Percentiles rank a stretch among this genome's conserved stretches.
phyloP scores from a whole-genome alignment of 495 filamentous ascomycete species.

The Thermothielavioides terrestris region DNA sequence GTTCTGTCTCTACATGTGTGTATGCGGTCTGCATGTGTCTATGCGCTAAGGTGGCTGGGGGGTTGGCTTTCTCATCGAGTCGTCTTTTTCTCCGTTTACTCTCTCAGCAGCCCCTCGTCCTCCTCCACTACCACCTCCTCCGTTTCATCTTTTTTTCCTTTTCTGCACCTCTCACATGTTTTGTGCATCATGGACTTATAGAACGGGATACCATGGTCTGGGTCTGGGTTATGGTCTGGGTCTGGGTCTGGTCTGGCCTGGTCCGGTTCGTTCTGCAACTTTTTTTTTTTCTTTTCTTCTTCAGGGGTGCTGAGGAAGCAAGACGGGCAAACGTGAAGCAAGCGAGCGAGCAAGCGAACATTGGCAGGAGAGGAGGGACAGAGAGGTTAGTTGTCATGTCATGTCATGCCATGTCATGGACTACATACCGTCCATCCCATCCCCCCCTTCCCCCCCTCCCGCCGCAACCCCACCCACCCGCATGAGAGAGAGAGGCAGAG shows the following conservation, averaged over 20 bases:
- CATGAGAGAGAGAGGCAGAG: neutral
- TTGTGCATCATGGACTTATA: conserved; percentile 16
- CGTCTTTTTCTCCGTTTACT: too few relatives aligned
- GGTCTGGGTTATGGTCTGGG: too few relatives aligned
- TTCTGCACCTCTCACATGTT: conserved; percentile 1
- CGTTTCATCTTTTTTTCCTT: conserved; percentile 4
- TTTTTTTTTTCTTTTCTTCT: conserved; percentile 1
- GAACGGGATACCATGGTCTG: conserved; percentile 15
- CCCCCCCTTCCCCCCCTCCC: neutral
- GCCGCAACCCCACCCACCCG: neutral
- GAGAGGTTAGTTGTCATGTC: neutral
- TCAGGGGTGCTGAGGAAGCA: neutral
- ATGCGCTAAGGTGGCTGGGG: too few relatives aligned
- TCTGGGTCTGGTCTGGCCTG: neutral
- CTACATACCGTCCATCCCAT: neutral
- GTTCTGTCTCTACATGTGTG: too few relatives aligned
- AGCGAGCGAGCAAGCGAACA: neutral
- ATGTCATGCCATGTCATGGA: neutral
- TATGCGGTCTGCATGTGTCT: too few relatives aligned
- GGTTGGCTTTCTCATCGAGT: too few relatives aligned
- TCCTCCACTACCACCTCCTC: too few relatives aligned
- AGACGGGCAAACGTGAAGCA: neutral
- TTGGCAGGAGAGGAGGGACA: neutral
- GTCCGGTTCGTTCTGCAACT: neutral
- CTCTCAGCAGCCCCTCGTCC: too few relatives aligned